Conservation (phyloP, 1,139 yeast species). For the Protomyces gravidus region DNA sequence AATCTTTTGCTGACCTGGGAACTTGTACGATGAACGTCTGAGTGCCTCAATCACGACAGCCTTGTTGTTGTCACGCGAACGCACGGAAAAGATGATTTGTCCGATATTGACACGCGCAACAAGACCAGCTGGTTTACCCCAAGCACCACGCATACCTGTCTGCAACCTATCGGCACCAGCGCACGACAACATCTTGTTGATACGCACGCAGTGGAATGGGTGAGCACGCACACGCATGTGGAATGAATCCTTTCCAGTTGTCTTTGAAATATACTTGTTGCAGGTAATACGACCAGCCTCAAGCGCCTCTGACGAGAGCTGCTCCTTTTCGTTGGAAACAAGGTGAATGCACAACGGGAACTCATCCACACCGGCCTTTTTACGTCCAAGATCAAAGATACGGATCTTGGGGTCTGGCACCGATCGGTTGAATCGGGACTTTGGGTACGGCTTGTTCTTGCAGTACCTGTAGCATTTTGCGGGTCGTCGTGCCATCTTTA, state of each 20-base stretch:
- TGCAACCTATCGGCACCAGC: constrained; percentile 99
- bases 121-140: constrained; percentile 99
- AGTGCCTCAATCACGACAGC: constrained; percentile 97
- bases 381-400: constrained; percentile 98
- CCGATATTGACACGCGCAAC: constrained; percentile 99
- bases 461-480: constrained; percentile 99
- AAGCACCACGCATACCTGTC: constrained; percentile 99
- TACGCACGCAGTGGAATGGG: constrained; percentile 99
- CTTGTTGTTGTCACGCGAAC: constrained; percentile 98
- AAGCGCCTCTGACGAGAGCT: constrained; percentile 98
- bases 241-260: constrained; percentile 99
- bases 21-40: constrained; percentile 99
- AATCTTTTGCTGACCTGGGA: constrained; percentile 99
- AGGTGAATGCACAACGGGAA: constrained; percentile 99
- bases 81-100: constrained; percentile 95
- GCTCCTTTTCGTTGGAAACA: constrained; percentile 98
- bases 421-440: constrained; percentile 99
- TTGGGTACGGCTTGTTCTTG: constrained; percentile 99
- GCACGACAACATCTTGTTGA: constrained; percentile 99
- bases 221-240: constrained; percentile 99
- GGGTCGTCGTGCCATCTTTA: constrained; percentile 99
- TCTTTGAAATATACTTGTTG: constrained; percentile 96
- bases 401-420: constrained; percentile 99
- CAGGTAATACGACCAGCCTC: constrained; percentile 99
- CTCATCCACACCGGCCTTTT: constrained; percentile 99